These are phyloP conservation scores for Alternaria rosae DNA, from an alignment of 2,329 filamentous ascomycete species.

Conservation along the genomic window DNA sequence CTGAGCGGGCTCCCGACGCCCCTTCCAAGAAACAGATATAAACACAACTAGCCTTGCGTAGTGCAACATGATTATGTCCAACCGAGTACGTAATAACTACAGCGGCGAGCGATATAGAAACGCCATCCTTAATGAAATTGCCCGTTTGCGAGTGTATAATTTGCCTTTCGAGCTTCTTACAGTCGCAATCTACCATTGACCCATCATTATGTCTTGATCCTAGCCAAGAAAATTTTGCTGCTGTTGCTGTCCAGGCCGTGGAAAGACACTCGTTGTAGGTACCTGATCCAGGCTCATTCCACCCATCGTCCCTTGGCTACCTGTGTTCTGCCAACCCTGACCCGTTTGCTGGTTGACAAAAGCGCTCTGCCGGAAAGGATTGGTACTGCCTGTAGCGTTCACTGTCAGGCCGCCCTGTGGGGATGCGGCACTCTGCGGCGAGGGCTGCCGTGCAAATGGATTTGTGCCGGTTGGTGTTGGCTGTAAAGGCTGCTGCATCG, in stretches of 20 bases:
- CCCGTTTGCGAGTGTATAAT: not conserved
- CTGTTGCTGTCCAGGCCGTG: slow-evolving; percentile 68
- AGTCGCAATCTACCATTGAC: not conserved
- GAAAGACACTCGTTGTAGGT: slow-evolving; percentile 83
- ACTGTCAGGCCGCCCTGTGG: slow-evolving; percentile 59
- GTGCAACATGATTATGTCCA: slow-evolving; percentile 1
- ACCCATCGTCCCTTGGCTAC: slow-evolving; percentile 78
- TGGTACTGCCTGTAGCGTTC: slow-evolving; percentile 86
- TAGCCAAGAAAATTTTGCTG: slow-evolving; percentile 41
- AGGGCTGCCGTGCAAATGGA: slow-evolving; percentile 68
- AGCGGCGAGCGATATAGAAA: slow-evolving; percentile 2
- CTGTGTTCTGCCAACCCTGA: slow-evolving; percentile 82
- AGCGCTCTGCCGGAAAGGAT: slow-evolving; percentile 90
- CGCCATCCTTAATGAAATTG: slow-evolving; percentile 7
- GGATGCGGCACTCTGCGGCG: slow-evolving; percentile 48
- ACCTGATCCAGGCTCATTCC: slow-evolving; percentile 75
- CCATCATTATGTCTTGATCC: not conserved
- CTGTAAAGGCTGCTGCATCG: slow-evolving; percentile 53
- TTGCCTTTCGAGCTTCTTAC: not conserved
- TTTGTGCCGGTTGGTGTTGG: slow-evolving; percentile 74
- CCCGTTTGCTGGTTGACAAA: slow-evolving; percentile 91
- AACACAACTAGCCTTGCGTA: not conserved
- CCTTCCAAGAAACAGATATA: not conserved
- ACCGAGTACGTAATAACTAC: slow-evolving; percentile 3
- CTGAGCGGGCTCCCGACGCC: slow-evolving; percentile 1